These are phyloP conservation scores for Persicaria tinctoria DNA, from an alignment of 148 eudicot species.

Conservation along the genomic window DNA sequence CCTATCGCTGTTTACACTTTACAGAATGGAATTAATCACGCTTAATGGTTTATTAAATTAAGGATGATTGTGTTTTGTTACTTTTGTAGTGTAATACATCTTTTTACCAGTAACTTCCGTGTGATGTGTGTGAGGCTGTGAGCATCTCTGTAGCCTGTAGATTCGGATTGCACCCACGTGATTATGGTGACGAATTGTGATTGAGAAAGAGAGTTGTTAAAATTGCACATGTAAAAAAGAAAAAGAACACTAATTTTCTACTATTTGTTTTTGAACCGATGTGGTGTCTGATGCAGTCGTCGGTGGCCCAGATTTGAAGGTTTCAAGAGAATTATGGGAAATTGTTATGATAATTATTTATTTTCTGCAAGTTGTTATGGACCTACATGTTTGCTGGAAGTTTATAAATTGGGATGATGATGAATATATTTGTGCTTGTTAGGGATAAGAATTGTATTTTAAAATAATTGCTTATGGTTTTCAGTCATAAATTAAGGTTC, in stretches of 20 bases:
- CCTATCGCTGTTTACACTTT: neutral
- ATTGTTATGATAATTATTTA: neutral
- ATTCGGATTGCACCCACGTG: slow-evolving; percentile 10
- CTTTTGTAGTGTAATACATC: slow-evolving; percentile 18
- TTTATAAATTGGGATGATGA: neutral
- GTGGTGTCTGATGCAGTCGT: neutral
- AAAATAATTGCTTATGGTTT: neutral
- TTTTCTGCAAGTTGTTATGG: neutral
- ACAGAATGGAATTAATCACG: neutral
- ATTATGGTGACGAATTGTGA: neutral
- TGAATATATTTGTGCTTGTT: neutral
- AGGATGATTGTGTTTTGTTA: slow-evolving; percentile 31
- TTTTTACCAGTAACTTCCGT: neutral
- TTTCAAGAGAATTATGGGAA: neutral
- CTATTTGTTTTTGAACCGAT: neutral
- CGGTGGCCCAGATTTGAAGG: neutral
- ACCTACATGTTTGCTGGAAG: neutral
- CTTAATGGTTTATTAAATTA: too few species aligned
- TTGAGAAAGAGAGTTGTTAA: neutral
- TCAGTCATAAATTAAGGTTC: neutral
- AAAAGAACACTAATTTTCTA: neutral
- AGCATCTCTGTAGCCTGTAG: slow-evolving; percentile 1
- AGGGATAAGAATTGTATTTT: neutral
- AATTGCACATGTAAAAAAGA: neutral
- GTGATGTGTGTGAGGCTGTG: neutral